phyloP scores from a whole-genome alignment of 306 rosid genomes.

The Spatholobus suberectus region DNA sequence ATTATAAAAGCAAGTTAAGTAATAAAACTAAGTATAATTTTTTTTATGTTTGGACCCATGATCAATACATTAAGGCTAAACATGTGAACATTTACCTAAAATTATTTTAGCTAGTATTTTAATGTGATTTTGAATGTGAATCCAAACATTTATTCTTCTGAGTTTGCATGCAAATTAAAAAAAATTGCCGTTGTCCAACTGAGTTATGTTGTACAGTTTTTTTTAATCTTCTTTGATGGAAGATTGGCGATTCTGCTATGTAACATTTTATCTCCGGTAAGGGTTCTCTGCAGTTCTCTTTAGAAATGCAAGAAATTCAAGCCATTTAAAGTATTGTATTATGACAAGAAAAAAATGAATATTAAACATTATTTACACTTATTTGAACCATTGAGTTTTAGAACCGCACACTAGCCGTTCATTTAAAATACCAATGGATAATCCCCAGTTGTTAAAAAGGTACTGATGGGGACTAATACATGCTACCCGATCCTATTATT shows the following conservation, averaged over 20 bases:
- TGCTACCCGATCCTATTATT: not conserved
- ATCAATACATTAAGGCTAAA: no score
- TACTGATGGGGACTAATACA: not conserved
- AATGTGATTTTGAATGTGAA: no score
- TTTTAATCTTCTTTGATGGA: not conserved
- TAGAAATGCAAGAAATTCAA: not conserved
- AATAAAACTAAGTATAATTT: no score
- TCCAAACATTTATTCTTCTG: not conserved
- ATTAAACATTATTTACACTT: not conserved
- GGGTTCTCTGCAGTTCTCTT: not conserved
- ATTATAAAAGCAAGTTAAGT: no score
- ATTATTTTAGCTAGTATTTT: no score
- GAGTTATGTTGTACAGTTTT: not conserved
- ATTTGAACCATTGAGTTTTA: not conserved
- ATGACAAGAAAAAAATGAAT: not conserved
- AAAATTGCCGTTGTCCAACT: not conserved
- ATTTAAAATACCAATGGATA: not conserved
- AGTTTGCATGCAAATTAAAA: not conserved
- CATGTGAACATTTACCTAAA: no score
- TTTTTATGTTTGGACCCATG: no score
- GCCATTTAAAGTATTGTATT: not conserved
- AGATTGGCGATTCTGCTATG: not conserved
- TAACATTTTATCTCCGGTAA: not conserved
- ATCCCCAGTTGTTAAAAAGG: not conserved
- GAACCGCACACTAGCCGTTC: not conserved